Base-by-base conservation (phyloP, 345 rosid genomes). In the Combretum micranthum region DNA sequence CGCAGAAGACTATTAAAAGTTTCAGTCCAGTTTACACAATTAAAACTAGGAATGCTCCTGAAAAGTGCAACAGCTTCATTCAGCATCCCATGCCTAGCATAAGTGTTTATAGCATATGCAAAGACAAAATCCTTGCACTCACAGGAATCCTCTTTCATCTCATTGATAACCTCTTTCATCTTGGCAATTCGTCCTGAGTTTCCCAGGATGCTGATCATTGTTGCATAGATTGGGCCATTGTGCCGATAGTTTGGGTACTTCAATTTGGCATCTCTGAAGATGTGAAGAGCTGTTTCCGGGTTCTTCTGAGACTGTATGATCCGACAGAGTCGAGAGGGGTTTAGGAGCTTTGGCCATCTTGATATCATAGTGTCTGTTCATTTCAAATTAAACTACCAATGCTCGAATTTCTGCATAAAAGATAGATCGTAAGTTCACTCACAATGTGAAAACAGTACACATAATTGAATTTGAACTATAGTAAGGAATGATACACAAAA, bases 61-160 rank as follows among this genome's bases (percentile, higher is more conserved):
- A 92, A 88, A 22, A 92, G 87, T 39, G 69, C 52, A 14, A 84
- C 48, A 4, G 92, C 92, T 58, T 84, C 92, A 8, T 73, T 70
- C 0, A 83, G 47, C 64, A 70, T 69, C 50, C 95, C 90, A 68
- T 78, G 81, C 16, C 62, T 65, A 1, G 90, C 78, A 63, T 79
- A 83, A 15, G 81, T 79, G 61, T 62, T 72, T 54, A 88, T 88
- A 0, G 77, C 90, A 4, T 70, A 72, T 42, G 71, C 90, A 59
- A 88, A 86, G 56, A 81, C 74, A 0, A 69, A 50, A 63, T 91
- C 98, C 56, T 81, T 84, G 63, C 90, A 84, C 65, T 78, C 80
- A 52, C 98, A 92, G 20, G 93, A 84, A 69, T 88, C 98, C 16
- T 66, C 76, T 68, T 73, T 85, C 96, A 91, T 83, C 57, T 67